Evolutionary conservation across 2,329 filamentous ascomycete genomes (phyloP), one percentile per base, ranked within the genome.

Genomic region (Fusarium sp.): DNA sequence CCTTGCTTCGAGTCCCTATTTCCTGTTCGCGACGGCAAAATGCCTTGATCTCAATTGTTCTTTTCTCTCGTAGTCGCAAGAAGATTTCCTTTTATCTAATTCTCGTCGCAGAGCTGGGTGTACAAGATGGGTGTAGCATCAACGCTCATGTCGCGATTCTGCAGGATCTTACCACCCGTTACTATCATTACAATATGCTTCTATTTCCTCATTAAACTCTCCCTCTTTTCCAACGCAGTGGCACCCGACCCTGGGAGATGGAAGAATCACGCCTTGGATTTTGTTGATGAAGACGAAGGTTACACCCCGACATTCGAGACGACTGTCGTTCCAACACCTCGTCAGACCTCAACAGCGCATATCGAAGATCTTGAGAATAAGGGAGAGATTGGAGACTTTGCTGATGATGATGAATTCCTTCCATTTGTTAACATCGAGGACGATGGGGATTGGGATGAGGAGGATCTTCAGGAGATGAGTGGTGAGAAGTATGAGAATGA

Each of bases 331-430:
- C 36, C 44, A 18, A 51, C 57, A 8, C 58, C 36, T n/a, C 57
- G 26, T 8, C 28, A 34, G 3, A 60, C 61, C 24, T 36, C 57
- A 1, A n/a, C 32, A 26, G 36, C 57, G 9, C 36, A 52, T 20
- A 64, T 64, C 22, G 62, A 64, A 41, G 62, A 41, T 8, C 62
- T 63, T 13, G 62, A 64, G 11, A 34, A 64, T 4, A 64, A 64
- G 22, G 62, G 62, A 8, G 62, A 64, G 6, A 44, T 64, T 20
- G 39, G 39, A 32, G 62, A n/a, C 11, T 64, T 64, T 51, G 17
- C 36, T 5, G 62, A 64, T 10, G 62, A 52, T 2, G 44, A 63
- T 9, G 62, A 64, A 14, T 32, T 34, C 12, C 24, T 22, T 3
- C 44, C 61, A 1, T 64, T 36, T 26, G 18, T 62, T 11, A 32